Conservation (phyloP, 2,329 filamentous ascomycete species). For the Aspergillus viridinutans region DNA sequence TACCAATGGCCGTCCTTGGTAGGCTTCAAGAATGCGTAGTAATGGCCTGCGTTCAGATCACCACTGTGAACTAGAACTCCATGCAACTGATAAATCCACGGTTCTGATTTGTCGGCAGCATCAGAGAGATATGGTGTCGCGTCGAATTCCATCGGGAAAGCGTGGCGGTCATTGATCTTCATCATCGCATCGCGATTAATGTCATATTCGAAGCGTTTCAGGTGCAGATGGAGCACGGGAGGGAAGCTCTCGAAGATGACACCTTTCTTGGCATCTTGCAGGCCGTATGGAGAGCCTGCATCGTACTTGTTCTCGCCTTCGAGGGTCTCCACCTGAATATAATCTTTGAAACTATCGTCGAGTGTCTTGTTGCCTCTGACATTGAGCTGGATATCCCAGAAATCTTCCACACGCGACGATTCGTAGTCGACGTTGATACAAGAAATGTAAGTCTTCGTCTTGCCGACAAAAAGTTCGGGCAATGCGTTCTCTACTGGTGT, state of each 20-base stretch:
- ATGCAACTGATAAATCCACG: conserved; percentile 89
- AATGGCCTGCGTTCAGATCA: conserved; percentile 94
- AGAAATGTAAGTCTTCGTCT: conserved; percentile 97
- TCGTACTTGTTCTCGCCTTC: conserved; percentile 99
- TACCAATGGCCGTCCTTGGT: conserved; percentile 92
- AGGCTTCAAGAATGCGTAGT: conserved; percentile 95
- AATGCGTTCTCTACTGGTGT: conserved; percentile 86
- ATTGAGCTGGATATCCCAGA: conserved; percentile 98
- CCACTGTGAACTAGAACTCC: conserved; percentile 95
- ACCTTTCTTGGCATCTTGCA: conserved; percentile 96
- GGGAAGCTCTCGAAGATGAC: conserved; percentile 97
- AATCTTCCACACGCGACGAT: conserved; percentile 91
- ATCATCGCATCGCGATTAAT: conserved; percentile 95
- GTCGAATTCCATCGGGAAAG: conserved; percentile 48
- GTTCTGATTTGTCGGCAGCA: conserved; percentile 78
- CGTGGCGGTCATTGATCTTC: conserved; percentile 67
- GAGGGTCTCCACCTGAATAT: conserved; percentile 92
- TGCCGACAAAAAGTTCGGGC: conserved; percentile 88
- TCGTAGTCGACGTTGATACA: conserved; percentile 99
- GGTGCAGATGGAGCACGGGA: conserved; percentile 86
- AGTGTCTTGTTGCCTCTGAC: conserved; percentile 90
- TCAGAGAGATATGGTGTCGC: conserved; percentile 82
- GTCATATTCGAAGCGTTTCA: conserved; percentile 98
- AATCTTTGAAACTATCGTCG: conserved; percentile 92
- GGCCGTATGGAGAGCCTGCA: conserved; percentile 79